Base-by-base conservation (phyloP, 2,329 filamentous ascomycete species). In the Acrocalymma vagum region DNA sequence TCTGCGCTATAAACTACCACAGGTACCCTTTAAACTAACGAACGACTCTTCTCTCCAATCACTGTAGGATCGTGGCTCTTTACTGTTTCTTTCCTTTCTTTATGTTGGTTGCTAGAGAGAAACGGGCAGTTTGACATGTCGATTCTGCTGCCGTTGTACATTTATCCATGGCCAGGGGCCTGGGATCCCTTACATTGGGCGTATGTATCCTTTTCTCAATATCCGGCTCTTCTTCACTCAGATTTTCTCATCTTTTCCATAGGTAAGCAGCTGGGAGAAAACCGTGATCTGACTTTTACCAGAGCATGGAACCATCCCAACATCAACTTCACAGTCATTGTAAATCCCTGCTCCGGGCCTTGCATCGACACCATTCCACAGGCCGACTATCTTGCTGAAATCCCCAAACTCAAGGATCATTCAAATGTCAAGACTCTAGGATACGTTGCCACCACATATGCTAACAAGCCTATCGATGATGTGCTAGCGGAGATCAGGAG, bases 381-480 rank as follows among this genome's bases (percentile, higher is more conserved):
- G 26, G 42, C 53, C 47, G 44, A 51, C 23, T 66, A 66, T 44
- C 54, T 65, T 16, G 37, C 50, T 34, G 74, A 75, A 42, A 68
- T 78, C 8, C 71, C 73, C 8, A 69, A 66, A 35, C 61, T 78
- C 11, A 61, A 62, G 18, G 47, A 61, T 3, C 69, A 71, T 42
- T 59, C 73, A 33, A 82, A 83, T 58, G 75, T 77, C 20, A 70
- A 72, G 6, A 71, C 79, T 7, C 53, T 81, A 14, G 76, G 74
- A 4, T 80, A 79, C 53, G 78, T 82, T 46, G 69, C 78, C 14
- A 77, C 75, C 7, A 76, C 76, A 9, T 83, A 81, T 49, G 62
- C 69, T 2, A 62, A 38, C 2, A 65, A 64, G 21, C 38, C 48
- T 15, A 44, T 66, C 14, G 48, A 57, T n/a, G 30, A 37, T 8